A percentile compares a stretch with the other conserved stretches of the same genome.
Conservation (phyloP, 2,329 filamentous ascomycete genomes). For the Knufia fluminis region DNA sequence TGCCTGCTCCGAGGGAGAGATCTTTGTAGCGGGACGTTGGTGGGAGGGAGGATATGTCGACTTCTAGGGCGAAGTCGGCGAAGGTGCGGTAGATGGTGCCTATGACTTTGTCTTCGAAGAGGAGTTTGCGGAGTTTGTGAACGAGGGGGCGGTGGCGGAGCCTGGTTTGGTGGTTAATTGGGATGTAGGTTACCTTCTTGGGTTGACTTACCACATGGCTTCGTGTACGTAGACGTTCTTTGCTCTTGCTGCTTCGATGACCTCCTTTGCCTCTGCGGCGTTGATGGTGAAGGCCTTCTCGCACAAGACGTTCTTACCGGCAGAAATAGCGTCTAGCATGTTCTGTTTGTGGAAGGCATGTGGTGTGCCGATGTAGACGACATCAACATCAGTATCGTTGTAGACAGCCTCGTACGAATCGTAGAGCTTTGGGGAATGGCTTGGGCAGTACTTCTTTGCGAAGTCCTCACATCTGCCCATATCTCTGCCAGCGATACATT, state of each 20-base stretch:
- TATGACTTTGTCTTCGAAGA: slow-evolving; percentile 41
- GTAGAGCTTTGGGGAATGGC: slow-evolving; percentile 11
- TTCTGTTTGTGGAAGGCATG: slow-evolving; percentile 93
- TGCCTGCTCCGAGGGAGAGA: slow-evolving; percentile 65
- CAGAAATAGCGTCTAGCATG: slow-evolving; percentile 68
- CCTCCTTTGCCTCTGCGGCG: slow-evolving; percentile 61
- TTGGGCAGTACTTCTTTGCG: slow-evolving; percentile 25
- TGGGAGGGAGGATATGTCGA: slow-evolving; percentile 12
- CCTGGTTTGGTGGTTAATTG: too few relatives aligned
- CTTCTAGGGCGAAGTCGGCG: slow-evolving; percentile 38
- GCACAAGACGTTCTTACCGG: slow-evolving; percentile 79
- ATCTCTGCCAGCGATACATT: slow-evolving; percentile 36
- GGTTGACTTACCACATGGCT: slow-evolving; percentile 63
- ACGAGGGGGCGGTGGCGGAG: slow-evolving; percentile 80
- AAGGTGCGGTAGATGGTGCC: slow-evolving; percentile 49
- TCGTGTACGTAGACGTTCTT: slow-evolving; percentile 74
- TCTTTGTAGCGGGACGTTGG: slow-evolving; percentile 52
- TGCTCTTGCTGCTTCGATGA: slow-evolving; percentile 60
- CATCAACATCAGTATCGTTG: slow-evolving; percentile 23
- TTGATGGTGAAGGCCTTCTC: slow-evolving; percentile 88
- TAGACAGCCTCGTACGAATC: slow-evolving; percentile 16
- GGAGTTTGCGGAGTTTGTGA: slow-evolving; percentile 50
- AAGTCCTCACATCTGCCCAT: slow-evolving; percentile 33
- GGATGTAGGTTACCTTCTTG: too few relatives aligned
- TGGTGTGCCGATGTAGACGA: slow-evolving; percentile 26